Percentiles rank a stretch among this genome's conserved stretches.
These are phyloP conservation scores for Euphorbia schlechtendalii DNA, from an alignment of 441 rosid genomes.

Conservation along the genomic window DNA sequence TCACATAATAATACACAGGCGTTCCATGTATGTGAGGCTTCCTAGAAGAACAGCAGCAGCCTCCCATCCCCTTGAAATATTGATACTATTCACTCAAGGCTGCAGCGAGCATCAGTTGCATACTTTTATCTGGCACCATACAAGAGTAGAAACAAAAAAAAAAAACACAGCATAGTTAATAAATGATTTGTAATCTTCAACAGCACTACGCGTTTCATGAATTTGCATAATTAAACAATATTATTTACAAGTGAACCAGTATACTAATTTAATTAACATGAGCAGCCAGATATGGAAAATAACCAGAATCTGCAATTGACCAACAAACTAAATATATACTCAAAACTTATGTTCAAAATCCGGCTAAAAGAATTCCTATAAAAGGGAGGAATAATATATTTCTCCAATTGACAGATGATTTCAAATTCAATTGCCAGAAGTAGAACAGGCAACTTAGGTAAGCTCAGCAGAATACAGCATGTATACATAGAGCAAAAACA, in stretches of 20 bases:
- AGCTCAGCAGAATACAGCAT: background rate
- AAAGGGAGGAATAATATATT: no score
- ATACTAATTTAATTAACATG: background rate
- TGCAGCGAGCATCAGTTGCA: conserved; percentile 21
- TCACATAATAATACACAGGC: conserved; percentile 71
- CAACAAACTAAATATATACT: background rate
- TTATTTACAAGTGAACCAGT: background rate
- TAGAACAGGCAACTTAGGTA: background rate
- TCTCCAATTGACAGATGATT: no score
- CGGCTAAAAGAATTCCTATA: background rate
- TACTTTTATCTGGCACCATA: conserved; percentile 19
- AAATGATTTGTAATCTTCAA: background rate
- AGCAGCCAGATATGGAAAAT: background rate
- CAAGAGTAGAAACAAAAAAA: background rate
- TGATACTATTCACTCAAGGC: conserved; percentile 24
- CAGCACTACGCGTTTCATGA: background rate
- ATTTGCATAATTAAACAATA: background rate
- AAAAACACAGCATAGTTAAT: background rate
- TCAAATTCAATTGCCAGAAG: no score
- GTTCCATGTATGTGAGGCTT: conserved; percentile 67
- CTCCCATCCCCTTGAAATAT: conserved; percentile 57
- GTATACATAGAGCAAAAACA: background rate
- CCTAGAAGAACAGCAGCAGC: conserved; percentile 75
- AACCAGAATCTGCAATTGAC: background rate
- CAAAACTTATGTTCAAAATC: background rate